These are phyloP conservation scores for Penicillium glabrum DNA, from an alignment of 2,329 filamentous ascomycete genomes.

Conservation along the genomic window DNA sequence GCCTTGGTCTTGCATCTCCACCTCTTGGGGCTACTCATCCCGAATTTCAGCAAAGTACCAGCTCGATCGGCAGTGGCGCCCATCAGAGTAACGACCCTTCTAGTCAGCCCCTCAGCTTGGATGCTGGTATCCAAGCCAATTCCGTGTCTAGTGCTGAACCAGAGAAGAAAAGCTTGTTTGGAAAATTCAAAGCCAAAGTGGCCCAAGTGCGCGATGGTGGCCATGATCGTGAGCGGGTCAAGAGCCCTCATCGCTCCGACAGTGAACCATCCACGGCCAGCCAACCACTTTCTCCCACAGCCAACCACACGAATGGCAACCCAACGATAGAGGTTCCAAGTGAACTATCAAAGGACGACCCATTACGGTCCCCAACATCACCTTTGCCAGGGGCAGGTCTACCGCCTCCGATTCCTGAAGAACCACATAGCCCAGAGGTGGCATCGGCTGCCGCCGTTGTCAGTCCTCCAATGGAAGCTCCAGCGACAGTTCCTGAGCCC, in stretches of 20 bases:
- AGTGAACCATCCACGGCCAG: constrained; percentile 32
- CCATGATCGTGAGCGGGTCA: constrained; percentile 54
- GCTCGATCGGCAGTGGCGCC: constrained; percentile 64
- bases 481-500: not conserved
- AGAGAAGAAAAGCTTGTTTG: constrained; percentile 62
- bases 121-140: constrained; percentile 40
- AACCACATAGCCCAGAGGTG: constrained; percentile 31
- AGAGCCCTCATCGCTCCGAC: constrained; percentile 49
- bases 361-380: constrained; percentile 27
- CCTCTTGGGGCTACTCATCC: constrained; percentile 62
- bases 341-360: constrained; percentile 23
- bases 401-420: constrained; percentile 35
- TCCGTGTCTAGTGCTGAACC: constrained; percentile 34
- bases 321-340: constrained; percentile 24
- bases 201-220: constrained; percentile 55
- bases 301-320: constrained; percentile 20
- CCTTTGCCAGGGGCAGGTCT: constrained; percentile 31
- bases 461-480: constrained; percentile 6
- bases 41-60: constrained; percentile 65
- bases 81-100: constrained; percentile 44
- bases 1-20: constrained; percentile 42
- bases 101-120: constrained; percentile 35
- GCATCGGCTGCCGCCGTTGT: constrained; percentile 9
- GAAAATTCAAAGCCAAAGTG: constrained; percentile 66
- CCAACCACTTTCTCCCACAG: constrained; percentile 38